Conservation (phyloP, 2,329 filamentous ascomycete genomes). For the Stachybotrys chartarum region DNA sequence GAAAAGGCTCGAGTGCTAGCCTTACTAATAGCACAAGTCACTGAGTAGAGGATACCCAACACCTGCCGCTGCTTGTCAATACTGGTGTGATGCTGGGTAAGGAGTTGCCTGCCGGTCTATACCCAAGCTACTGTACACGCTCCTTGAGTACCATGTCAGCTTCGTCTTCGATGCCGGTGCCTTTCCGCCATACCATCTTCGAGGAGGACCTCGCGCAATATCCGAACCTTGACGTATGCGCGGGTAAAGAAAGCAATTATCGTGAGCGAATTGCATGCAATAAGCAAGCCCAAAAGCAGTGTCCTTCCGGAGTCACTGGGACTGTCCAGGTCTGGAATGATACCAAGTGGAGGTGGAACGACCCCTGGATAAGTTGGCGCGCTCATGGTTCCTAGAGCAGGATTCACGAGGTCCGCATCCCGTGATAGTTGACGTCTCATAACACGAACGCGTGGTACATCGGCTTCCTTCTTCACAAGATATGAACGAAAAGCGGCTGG, state of each 20-base stretch:
- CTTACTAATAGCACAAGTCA: neutral
- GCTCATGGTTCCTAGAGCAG: too few relatives aligned
- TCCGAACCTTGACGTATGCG: neutral
- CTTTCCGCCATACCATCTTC: constrained; percentile 1
- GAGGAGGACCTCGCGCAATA: neutral
- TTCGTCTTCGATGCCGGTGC: neutral
- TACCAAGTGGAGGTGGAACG: constrained; percentile 13
- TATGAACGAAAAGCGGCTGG: too few relatives aligned
- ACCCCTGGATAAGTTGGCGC: constrained; percentile 5
- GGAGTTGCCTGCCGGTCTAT: neutral
- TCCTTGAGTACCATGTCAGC: neutral
- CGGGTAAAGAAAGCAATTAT: constrained; percentile 3
- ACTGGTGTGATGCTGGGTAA: neutral
- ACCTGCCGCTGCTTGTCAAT: neutral
- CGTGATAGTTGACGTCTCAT: too few relatives aligned
- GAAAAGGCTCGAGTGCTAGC: neutral
- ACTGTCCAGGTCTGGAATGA: constrained; percentile 11
- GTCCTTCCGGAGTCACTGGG: constrained; percentile 8
- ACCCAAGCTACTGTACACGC: neutral
- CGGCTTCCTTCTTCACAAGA: too few relatives aligned
- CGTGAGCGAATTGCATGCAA: neutral
- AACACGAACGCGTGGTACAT: too few relatives aligned
- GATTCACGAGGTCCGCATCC: too few relatives aligned
- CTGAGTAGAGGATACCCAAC: neutral
- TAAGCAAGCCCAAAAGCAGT: constrained; percentile 2